These are phyloP conservation scores for Teratosphaeria zuluensis DNA, from an alignment of 2,329 filamentous ascomycete species.

Conservation along the genomic window DNA sequence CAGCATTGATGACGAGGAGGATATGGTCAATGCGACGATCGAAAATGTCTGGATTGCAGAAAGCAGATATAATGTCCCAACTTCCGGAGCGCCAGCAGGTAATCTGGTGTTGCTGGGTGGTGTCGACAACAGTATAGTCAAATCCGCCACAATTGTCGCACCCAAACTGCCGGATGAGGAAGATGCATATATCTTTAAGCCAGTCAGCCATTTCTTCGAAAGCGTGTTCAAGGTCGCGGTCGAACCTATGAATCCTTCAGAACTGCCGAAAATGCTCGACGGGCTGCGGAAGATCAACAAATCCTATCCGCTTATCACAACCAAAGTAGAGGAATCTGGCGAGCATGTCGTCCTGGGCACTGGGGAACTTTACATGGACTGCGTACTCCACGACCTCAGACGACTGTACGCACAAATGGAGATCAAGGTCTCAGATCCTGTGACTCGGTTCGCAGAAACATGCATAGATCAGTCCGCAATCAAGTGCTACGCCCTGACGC, in stretches of 20 bases:
- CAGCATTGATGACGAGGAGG: conserved; percentile 93
- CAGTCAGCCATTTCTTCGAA: conserved; percentile 88
- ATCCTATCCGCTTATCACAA: conserved; percentile 88
- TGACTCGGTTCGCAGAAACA: conserved; percentile 95
- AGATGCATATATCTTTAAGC: conserved; percentile 90
- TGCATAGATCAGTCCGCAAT: conserved; percentile 95
- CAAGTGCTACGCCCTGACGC: conserved; percentile 94
- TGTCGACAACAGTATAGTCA: conserved; percentile 96
- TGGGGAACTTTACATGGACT: conserved; percentile 99
- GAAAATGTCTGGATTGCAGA: conserved; percentile 82
- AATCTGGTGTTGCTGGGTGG: conserved; percentile 88
- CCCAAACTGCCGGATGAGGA: conserved; percentile 74
- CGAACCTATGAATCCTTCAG: conserved; percentile 94
- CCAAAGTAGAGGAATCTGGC: conserved; percentile 95
- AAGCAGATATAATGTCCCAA: conserved; percentile 84
- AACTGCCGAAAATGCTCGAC: conserved; percentile 97
- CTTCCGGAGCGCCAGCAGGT: conserved; percentile 84
- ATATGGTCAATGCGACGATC: conserved; percentile 83
- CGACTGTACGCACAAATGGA: conserved; percentile 98
- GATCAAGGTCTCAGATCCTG: conserved; percentile 95
- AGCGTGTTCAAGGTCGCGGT: conserved; percentile 97
- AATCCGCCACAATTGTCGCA: conserved; percentile 84
- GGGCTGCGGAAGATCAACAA: conserved; percentile 96
- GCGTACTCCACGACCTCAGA: conserved; percentile 87
- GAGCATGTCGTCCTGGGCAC: conserved; percentile 94